Evolutionary conservation across 345 rosid genomes (phyloP).

Genomic region (Euphorbia tirucalli): DNA sequence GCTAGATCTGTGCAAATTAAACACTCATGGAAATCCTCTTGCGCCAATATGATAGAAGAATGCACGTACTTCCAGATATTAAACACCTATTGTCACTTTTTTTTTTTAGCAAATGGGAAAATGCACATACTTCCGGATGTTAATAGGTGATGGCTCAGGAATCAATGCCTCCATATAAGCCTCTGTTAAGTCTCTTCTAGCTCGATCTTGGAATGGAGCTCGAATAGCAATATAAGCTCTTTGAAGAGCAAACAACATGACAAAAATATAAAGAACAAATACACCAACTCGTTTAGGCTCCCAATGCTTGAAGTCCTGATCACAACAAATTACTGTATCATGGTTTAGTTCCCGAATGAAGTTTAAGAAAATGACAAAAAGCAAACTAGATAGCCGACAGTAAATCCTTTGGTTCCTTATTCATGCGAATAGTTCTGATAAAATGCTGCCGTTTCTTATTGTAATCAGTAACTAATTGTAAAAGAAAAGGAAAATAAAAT

Average conservation of each 20-base stretch:
- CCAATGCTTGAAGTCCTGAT: conserved; percentile 80
- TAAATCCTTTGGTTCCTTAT: background rate
- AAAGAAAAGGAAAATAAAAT: no score
- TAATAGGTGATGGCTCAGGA: conserved; percentile 84
- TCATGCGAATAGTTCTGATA: background rate
- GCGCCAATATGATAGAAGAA: background rate
- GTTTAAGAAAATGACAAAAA: background rate
- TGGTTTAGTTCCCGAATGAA: conserved; percentile 2
- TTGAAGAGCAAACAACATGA: conserved; percentile 56
- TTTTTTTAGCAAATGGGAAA: conserved; percentile 8
- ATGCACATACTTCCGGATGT: conserved; percentile 59
- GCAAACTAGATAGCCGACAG: background rate
- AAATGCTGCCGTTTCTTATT: background rate
- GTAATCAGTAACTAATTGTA: no score
- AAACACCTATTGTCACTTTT: background rate
- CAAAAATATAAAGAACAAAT: conserved; percentile 55
- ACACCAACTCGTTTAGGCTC: conserved; percentile 60
- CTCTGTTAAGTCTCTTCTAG: conserved; percentile 68
- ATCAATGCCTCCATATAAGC: conserved; percentile 95
- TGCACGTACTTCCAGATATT: conserved; percentile 64
- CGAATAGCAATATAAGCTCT: conserved; percentile 58
- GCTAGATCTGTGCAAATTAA: background rate
- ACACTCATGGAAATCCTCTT: background rate
- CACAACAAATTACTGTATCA: conserved; percentile 22
- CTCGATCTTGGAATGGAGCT: conserved; percentile 59